These are phyloP conservation scores for Cryptococcus sp. DNA, from an alignment of 1,284 basidiomycete species.

Conservation along the genomic window DNA sequence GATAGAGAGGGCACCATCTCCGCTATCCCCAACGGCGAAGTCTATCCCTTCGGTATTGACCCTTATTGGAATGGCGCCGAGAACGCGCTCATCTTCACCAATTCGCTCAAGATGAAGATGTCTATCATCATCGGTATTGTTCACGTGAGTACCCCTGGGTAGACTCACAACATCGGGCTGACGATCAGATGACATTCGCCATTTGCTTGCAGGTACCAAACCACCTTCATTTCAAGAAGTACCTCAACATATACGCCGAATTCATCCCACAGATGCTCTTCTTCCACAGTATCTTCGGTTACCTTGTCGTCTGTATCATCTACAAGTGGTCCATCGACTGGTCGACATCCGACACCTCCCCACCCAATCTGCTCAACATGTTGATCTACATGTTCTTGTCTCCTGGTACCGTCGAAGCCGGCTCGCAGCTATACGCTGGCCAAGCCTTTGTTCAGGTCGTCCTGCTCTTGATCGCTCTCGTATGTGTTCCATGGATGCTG, in stretches of 20 bases:
- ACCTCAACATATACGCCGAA: constrained; percentile 81
- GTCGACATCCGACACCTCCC: constrained; percentile 63
- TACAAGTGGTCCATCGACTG: constrained; percentile 98
- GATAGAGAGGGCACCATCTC: constrained; percentile 52
- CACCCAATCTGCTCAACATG: constrained; percentile 93
- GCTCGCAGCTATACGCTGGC: constrained; percentile 74
- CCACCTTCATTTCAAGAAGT: constrained; percentile 86
- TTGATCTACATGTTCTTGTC: constrained; percentile 90
- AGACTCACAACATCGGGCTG: constrained; percentile 4
- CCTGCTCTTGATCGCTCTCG: constrained; percentile 70
- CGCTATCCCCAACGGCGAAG: constrained; percentile 60
- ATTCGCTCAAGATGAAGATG: constrained; percentile 99
- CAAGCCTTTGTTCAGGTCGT: constrained; percentile 82
- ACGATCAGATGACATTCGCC: constrained; percentile 88
- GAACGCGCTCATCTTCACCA: constrained; percentile 89
- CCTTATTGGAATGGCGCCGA: constrained; percentile 93
- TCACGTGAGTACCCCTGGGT: constrained; percentile 60
- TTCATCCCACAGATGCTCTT: constrained; percentile 97
- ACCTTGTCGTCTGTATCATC: constrained; percentile 88
- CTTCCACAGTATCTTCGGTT: constrained; percentile 95
- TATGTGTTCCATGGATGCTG: constrained; percentile 96
- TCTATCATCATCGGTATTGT: constrained; percentile 94
- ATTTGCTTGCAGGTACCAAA: constrained; percentile 94
- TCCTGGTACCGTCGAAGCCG: constrained; percentile 71
- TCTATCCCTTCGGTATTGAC: constrained; percentile 92